Evolutionary conservation across 768 basidiomycete genomes (phyloP), one percentile per base, ranked within the genome.

Genomic region (Mycena floridula): DNA sequence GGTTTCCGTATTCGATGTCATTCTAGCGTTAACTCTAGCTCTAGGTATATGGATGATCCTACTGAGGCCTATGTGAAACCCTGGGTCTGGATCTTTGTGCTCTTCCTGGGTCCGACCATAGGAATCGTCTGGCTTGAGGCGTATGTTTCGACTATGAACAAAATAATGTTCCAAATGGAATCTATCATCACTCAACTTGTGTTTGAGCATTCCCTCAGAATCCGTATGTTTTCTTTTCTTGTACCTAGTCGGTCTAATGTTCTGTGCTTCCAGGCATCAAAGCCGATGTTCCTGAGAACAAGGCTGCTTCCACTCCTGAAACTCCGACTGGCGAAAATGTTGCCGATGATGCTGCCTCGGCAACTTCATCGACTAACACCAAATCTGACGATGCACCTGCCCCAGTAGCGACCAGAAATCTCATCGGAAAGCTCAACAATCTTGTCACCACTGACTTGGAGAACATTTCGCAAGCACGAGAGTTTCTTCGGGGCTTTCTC

Each of bases 381-480:
- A 11, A 11, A n/a, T n/a, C n/a, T 42, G 38, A 11, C 3, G 23
- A 15, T 13, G 47, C 21, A 32, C 13, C n/a, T n/a, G n/a, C n/a
- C n/a, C n/a, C n/a, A n/a, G n/a, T n/a, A n/a, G n/a, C n/a, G n/a
- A n/a, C 61, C 9, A 64, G 62, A 7, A 80, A 81, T 55, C 60
- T 85, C 16, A 74, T 79, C 30, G 87, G 88, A 11, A 84, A 77
- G 56, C 80, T 89, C 57, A 89, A 84, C 58, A 89, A 87, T 44
- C 63, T 89, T 5, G 74, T 86, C 25, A 79, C 85, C 7, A 79
- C 80, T 2, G 87, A 90, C 59, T 37, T 72, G 47, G 49, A 46
- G 25, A 65, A 64, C 45, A 69, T 74, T 37, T 53, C 56, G 15
- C 59, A 58, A 18, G 61, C 61, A 12, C 50, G 62, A 24, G 61